Conservation (phyloP, 345 rosid species). For the Brassica juncea region DNA sequence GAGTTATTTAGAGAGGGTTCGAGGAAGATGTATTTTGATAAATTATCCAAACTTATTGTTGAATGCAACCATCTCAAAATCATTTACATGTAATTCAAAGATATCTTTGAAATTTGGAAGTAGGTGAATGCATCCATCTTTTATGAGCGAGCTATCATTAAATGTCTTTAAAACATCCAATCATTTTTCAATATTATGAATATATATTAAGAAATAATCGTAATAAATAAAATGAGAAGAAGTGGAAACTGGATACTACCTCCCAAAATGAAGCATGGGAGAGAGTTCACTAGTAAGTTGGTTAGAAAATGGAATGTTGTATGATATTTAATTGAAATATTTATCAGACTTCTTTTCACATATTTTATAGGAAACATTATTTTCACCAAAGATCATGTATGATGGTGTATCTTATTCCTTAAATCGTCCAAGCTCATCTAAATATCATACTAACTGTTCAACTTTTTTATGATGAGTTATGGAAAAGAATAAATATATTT, state of each 20-base stretch:
- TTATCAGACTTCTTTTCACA: neutral
- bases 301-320: conserved; percentile 28
- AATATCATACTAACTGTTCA: neutral
- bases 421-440: neutral
- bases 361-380: neutral
- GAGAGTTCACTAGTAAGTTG: neutral
- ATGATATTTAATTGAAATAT: neutral
- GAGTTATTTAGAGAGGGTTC: conserved; percentile 8
- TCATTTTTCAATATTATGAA: neutral
- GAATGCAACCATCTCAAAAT: neutral
- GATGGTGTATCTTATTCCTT: neutral
- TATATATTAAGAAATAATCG: neutral
- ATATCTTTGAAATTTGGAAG: neutral
- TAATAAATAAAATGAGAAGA: conserved; percentile 6
- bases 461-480: too few species aligned
- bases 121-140: neutral
- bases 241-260: conserved; percentile 15
- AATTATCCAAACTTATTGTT: neutral
- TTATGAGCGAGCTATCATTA: neutral
- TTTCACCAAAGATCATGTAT: neutral
- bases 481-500: too few species aligned
- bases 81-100: neutral
- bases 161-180: neutral
- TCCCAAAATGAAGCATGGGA: conserved; percentile 24
- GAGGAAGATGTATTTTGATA: neutral